Conservation (phyloP, 2,329 filamentous ascomycete species). For the Colletotrichum sp. region DNA sequence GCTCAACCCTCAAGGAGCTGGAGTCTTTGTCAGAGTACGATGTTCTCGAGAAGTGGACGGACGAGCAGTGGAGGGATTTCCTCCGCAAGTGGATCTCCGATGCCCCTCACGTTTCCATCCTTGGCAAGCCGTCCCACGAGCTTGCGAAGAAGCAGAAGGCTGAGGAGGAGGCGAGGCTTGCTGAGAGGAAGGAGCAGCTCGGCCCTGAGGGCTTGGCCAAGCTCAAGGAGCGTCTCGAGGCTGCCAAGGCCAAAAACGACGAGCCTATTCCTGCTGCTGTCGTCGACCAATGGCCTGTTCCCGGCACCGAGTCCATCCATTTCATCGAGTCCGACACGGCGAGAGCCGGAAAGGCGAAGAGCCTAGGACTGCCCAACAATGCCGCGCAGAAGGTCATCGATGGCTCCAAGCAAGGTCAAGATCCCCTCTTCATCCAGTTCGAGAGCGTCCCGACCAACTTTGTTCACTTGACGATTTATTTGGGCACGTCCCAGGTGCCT, state of each 20-base stretch:
- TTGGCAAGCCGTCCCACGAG: slow-evolving; percentile 83
- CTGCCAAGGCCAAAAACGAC: slow-evolving; percentile 88
- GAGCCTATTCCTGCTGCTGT: slow-evolving; percentile 81
- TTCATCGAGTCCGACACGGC: slow-evolving; percentile 91
- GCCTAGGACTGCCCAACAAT: slow-evolving; percentile 71
- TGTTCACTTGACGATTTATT: slow-evolving; percentile 80
- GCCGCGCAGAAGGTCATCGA: slow-evolving; percentile 79
- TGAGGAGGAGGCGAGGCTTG: slow-evolving; percentile 79
- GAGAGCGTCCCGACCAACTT: slow-evolving; percentile 95
- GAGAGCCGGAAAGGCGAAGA: slow-evolving; percentile 77
- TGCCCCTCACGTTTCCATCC: slow-evolving; percentile 83
- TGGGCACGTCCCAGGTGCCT: slow-evolving; percentile 80
- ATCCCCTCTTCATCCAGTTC: slow-evolving; percentile 94
- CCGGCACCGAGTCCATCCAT: slow-evolving; percentile 87
- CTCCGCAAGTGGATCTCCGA: slow-evolving; percentile 85
- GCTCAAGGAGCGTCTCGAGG: slow-evolving; percentile 76
- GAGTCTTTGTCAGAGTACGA: slow-evolving; percentile 66
- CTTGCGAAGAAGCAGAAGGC: slow-evolving; percentile 82
- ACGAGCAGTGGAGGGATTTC: slow-evolving; percentile 83
- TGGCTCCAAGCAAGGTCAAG: slow-evolving; percentile 59
- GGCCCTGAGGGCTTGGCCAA: slow-evolving; percentile 82
- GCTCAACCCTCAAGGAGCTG: slow-evolving; percentile 72
- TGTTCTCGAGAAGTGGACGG: slow-evolving; percentile 77
- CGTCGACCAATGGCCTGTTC: slow-evolving; percentile 83
- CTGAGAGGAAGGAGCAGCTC: slow-evolving; percentile 77